These are phyloP conservation scores for Saksenaea oblongispora DNA, from an alignment of 371 early-diverging fungal species.

Conservation along the genomic window DNA sequence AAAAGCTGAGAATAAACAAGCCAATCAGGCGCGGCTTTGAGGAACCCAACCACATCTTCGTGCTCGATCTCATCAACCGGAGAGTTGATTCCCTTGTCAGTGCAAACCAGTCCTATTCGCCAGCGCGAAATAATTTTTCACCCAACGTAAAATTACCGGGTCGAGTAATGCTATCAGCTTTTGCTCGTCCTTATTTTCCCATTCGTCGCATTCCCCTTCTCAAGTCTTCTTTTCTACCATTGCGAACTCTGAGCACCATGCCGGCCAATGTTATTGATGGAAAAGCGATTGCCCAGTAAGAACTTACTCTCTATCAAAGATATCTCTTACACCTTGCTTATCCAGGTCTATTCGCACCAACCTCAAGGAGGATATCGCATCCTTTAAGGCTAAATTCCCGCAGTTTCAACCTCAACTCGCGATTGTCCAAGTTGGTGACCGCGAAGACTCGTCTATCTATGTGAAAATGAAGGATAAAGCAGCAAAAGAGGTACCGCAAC, in stretches of 20 bases:
- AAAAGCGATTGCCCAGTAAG: constrained; percentile 69
- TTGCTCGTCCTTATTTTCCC: background rate
- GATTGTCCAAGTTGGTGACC: constrained; percentile 86
- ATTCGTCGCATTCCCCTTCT: background rate
- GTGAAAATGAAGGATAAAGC: constrained; percentile 89
- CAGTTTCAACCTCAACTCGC: constrained; percentile 78
- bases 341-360: constrained; percentile 58
- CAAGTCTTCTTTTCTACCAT: background rate
- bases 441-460: constrained; percentile 89
- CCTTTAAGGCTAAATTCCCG: constrained; percentile 58
- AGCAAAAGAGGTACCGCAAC: constrained; percentile 69
- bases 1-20: no score
- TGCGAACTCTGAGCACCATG: background rate
- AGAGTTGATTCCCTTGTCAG: no score
- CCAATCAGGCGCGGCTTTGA: no score
- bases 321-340: constrained; percentile 9
- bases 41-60: no score
- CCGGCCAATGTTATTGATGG: constrained; percentile 57
- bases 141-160: background rate
- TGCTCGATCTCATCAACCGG: no score
- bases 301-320: background rate
- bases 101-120: no score
- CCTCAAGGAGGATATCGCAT: constrained; percentile 63
- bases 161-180: constrained; percentile 1
- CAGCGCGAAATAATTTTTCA: no score